A percentile compares a stretch with the other conserved stretches of the same genome.
Conservation (phyloP, 192 early-diverging fungal species). For the Chytriomyces sp. region DNA sequence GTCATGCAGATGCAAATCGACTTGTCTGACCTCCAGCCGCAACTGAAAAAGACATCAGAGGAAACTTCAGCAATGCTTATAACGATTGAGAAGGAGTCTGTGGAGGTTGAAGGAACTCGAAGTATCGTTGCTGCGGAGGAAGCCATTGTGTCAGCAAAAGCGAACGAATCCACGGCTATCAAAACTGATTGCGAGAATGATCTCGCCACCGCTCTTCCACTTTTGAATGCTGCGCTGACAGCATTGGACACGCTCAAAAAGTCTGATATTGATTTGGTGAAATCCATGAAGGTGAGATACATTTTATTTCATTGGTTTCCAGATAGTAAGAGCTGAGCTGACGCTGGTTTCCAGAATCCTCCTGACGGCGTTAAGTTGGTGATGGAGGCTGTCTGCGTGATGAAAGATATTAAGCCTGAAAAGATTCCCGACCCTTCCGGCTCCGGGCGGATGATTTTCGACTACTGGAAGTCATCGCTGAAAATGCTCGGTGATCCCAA, state of each 20-base stretch:
- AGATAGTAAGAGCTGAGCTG: neutral
- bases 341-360: slow-evolving; percentile 45
- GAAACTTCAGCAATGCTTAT: slow-evolving; percentile 65
- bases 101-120: slow-evolving; percentile 63
- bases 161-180: slow-evolving; percentile 59
- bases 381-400: slow-evolving; percentile 69
- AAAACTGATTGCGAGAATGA: slow-evolving; percentile 65
- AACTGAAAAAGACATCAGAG: slow-evolving; percentile 64
- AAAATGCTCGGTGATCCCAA: slow-evolving; percentile 65
- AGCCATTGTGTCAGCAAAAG: slow-evolving; percentile 60
- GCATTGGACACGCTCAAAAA: slow-evolving; percentile 69
- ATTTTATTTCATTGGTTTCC: neutral
- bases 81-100: slow-evolving; percentile 66
- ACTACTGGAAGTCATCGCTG: slow-evolving; percentile 67
- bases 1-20: slow-evolving; percentile 64
- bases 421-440: slow-evolving; percentile 67
- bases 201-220: slow-evolving; percentile 63
- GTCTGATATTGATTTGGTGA: slow-evolving; percentile 66
- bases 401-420: slow-evolving; percentile 71
- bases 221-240: slow-evolving; percentile 61
- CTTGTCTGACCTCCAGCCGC: slow-evolving; percentile 60
- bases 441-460: slow-evolving; percentile 66
- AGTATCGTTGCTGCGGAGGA: slow-evolving; percentile 64
- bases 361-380: slow-evolving; percentile 68
- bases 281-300: slow-evolving; percentile 56